phyloP scores from a whole-genome alignment of 805 yeast species.

The Zygotorulaspora danielsina region DNA sequence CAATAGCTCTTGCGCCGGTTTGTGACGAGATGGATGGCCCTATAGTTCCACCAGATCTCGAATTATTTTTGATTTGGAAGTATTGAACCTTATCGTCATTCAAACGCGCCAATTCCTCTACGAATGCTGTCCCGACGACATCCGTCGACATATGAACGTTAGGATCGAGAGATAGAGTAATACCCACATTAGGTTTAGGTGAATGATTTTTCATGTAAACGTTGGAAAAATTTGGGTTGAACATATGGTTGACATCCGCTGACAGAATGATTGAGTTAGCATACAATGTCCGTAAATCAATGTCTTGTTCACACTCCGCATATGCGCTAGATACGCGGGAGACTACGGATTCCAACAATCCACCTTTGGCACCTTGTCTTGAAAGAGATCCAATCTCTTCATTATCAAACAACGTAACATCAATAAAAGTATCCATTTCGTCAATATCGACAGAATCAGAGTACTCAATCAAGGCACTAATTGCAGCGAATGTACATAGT shows the following conservation, averaged over 20 bases:
- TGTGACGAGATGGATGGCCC: slow-evolving; percentile 65
- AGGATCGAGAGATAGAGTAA: slow-evolving; percentile 67
- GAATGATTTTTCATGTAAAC: slow-evolving; percentile 74
- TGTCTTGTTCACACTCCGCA: slow-evolving; percentile 19
- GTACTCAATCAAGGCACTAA: slow-evolving; percentile 51
- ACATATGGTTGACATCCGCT: slow-evolving; percentile 79
- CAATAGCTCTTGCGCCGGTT: slow-evolving; percentile 73
- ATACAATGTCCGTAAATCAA: slow-evolving; percentile 41
- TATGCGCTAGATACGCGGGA: slow-evolving; percentile 46
- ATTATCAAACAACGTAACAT: slow-evolving; percentile 68
- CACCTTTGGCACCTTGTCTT: slow-evolving; percentile 80
- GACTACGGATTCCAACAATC: slow-evolving; percentile 60
- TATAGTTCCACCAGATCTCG: slow-evolving; percentile 84
- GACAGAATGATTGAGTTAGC: slow-evolving; percentile 78
- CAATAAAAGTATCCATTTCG: slow-evolving; percentile 42
- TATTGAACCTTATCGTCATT: slow-evolving; percentile 68
- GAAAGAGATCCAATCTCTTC: slow-evolving; percentile 82
- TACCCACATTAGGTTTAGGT: slow-evolving; percentile 75
- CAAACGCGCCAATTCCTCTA: slow-evolving; percentile 61
- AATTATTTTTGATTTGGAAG: slow-evolving; percentile 82
- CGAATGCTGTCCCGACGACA: slow-evolving; percentile 62
- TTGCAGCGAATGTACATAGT: slow-evolving; percentile 72
- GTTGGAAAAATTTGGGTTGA: slow-evolving; percentile 70
- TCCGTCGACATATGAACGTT: slow-evolving; percentile 85
- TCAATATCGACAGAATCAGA: slow-evolving; percentile 41